Evolutionary conservation across 2,329 filamentous ascomycete genomes (phyloP).

Genomic region (Penicillium sp.): DNA sequence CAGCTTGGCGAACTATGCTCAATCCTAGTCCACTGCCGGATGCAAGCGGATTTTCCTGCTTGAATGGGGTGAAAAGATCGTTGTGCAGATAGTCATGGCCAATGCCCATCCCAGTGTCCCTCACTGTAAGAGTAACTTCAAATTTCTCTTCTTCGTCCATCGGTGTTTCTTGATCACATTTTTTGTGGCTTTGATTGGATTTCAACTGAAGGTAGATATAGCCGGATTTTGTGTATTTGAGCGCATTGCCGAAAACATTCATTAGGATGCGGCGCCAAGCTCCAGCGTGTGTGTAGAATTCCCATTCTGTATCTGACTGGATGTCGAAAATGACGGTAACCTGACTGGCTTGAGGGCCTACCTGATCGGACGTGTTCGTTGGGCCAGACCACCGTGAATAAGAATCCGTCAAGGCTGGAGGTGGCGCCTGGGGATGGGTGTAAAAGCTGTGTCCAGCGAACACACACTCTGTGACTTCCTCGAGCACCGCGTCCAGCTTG

Average conservation of each 20-base stretch:
- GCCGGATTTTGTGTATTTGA: conserved; percentile 50
- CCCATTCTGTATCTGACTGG: conserved; percentile 36
- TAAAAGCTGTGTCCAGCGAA: conserved; percentile 32
- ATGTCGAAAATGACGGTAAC: conserved; percentile 21
- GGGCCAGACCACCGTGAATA: too few relatives aligned
- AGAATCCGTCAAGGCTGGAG: too few relatives aligned
- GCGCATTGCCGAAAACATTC: conserved; percentile 52
- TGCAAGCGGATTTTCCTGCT: conserved; percentile 22
- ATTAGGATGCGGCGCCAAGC: conserved; percentile 51
- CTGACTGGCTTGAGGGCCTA: conserved; percentile 6
- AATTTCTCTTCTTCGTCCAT: background rate
- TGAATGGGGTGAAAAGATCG: conserved; percentile 23
- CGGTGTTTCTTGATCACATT: background rate
- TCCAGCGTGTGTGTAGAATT: conserved; percentile 49
- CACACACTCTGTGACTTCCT: conserved; percentile 29
- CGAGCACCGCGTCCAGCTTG: conserved; percentile 24
- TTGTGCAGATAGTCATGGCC: conserved; percentile 22
- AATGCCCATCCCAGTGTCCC: conserved; percentile 37
- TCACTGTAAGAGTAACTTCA: conserved; percentile 26
- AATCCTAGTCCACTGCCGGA: conserved; percentile 38
- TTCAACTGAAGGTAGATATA: conserved; percentile 43
- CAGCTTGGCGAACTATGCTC: conserved; percentile 54
- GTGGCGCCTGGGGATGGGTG: background rate
- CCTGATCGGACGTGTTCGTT: background rate
- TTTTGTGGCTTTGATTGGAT: conserved; percentile 5